These are phyloP conservation scores for Leccinum imitatum DNA, from an alignment of 768 basidiomycete genomes.

Conservation along the genomic window DNA sequence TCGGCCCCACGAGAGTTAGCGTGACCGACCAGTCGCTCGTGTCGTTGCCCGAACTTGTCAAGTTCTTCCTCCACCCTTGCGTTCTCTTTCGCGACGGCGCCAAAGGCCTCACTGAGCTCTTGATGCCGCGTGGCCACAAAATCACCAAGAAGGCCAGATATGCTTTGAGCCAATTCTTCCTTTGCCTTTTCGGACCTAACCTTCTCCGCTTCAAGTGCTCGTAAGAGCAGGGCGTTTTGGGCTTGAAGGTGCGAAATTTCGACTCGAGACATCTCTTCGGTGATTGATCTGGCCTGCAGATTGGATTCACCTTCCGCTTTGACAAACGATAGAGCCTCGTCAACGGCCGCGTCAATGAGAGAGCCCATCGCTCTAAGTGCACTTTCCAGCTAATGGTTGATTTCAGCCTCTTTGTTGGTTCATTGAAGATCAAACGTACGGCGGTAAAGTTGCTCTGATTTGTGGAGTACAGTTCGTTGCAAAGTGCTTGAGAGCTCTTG, in stretches of 20 bases:
- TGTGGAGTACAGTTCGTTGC: slow-evolving; percentile 43
- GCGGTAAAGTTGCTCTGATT: slow-evolving; percentile 46
- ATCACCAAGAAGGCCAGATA: slow-evolving; percentile 69
- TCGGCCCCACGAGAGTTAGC: slow-evolving; percentile 43
- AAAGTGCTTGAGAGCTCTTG: slow-evolving; percentile 47
- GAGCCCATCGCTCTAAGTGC: slow-evolving; percentile 57
- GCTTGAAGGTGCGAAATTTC: slow-evolving; percentile 63
- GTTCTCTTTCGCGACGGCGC: slow-evolving; percentile 55
- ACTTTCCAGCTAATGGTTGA: slow-evolving; percentile 46
- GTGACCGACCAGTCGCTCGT: slow-evolving; percentile 44
- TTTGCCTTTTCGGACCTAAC: slow-evolving; percentile 64
- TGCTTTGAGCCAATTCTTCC: slow-evolving; percentile 70
- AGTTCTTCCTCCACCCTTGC: slow-evolving; percentile 51
- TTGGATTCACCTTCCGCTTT: slow-evolving; percentile 52
- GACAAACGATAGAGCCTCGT: slow-evolving; percentile 57
- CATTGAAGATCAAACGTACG: slow-evolving; percentile 31
- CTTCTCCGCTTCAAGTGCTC: slow-evolving; percentile 66
- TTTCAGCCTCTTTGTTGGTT: slow-evolving; percentile 4
- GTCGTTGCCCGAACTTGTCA: slow-evolving; percentile 46
- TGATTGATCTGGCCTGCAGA: slow-evolving; percentile 47
- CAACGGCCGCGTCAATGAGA: slow-evolving; percentile 59
- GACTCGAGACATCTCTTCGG: slow-evolving; percentile 44
- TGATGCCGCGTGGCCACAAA: slow-evolving; percentile 70
- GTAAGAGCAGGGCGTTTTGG: slow-evolving; percentile 66
- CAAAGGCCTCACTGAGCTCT: slow-evolving; percentile 58